These are phyloP conservation scores for Leishmania tropica DNA, from an alignment of 208 protist species.

Conservation along the genomic window DNA sequence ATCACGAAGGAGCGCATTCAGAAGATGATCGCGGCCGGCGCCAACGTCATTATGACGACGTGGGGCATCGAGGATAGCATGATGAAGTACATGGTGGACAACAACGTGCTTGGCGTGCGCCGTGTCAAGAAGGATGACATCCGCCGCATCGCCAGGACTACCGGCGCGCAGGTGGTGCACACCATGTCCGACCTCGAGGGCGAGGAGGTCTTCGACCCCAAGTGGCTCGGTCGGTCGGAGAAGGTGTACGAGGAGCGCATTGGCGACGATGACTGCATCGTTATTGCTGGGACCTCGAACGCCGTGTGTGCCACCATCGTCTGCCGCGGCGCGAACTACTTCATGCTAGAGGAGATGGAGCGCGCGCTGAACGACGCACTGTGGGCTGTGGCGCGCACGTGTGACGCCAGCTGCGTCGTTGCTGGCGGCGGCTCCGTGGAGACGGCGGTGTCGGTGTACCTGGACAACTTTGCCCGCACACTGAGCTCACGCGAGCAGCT, in stretches of 20 bases:
- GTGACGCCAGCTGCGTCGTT: slow-evolving; percentile 98
- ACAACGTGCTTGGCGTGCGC: slow-evolving; percentile 96
- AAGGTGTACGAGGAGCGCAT: slow-evolving; percentile 97
- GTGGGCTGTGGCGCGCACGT: slow-evolving; percentile 98
- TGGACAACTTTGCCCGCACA: slow-evolving; percentile 98
- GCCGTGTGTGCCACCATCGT: slow-evolving; percentile 96
- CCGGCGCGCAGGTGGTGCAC: slow-evolving; percentile 95
- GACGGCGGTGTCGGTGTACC: slow-evolving; percentile 97
- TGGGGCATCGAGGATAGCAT: slow-evolving; percentile 99
- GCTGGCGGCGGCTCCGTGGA: slow-evolving; percentile 99
- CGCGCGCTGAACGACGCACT: slow-evolving; percentile 99
- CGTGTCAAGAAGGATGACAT: slow-evolving; percentile 97
- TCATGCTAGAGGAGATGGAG: slow-evolving; percentile 98
- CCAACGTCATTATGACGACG: slow-evolving; percentile 99
- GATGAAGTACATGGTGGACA: slow-evolving; percentile 99
- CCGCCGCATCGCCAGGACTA: slow-evolving; percentile 97
- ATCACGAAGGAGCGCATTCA: slow-evolving; percentile 98
- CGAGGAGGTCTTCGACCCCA: slow-evolving; percentile 96
- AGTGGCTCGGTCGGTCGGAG: slow-evolving; percentile 94
- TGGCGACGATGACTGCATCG: slow-evolving; percentile 97
- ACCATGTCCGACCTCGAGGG: slow-evolving; percentile 98
- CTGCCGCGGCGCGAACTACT: slow-evolving; percentile 98
- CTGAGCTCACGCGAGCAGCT: slow-evolving; percentile 98
- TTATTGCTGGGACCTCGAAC: slow-evolving; percentile 91
- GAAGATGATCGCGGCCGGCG: slow-evolving; percentile 97